These are phyloP conservation scores for Entomortierella parvispora DNA, from an alignment of 192 early-diverging fungal species.

Conservation along the genomic window DNA sequence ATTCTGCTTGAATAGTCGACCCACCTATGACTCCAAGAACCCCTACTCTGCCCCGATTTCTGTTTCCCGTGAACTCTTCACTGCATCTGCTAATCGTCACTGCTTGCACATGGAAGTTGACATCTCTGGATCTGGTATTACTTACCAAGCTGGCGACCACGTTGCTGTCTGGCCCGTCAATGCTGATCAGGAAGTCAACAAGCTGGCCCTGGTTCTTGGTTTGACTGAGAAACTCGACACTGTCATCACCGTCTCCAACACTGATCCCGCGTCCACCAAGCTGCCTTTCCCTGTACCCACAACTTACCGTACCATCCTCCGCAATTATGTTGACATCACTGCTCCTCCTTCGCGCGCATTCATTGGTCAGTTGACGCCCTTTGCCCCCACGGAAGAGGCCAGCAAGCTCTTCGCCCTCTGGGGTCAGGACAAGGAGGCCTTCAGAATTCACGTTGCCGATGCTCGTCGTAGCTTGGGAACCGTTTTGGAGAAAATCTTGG, in stretches of 20 bases:
- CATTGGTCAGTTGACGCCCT: slow-evolving; percentile 69
- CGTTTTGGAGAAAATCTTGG: slow-evolving; percentile 75
- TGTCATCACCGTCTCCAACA: slow-evolving; percentile 74
- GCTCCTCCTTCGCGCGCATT: slow-evolving; percentile 75
- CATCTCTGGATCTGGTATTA: slow-evolving; percentile 79
- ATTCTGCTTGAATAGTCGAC: slow-evolving; percentile 33
- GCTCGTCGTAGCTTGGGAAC: slow-evolving; percentile 79
- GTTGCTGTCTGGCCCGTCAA: slow-evolving; percentile 93
- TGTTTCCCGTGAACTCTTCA: slow-evolving; percentile 74
- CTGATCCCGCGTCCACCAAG: slow-evolving; percentile 82
- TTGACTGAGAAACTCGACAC: slow-evolving; percentile 74
- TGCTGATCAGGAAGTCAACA: slow-evolving; percentile 77
- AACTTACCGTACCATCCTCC: slow-evolving; percentile 86
- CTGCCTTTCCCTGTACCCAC: slow-evolving; percentile 90
- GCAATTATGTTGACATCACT: slow-evolving; percentile 92
- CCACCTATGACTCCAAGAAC: slow-evolving; percentile 85
- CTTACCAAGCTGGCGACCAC: slow-evolving; percentile 95
- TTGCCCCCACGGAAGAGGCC: slow-evolving; percentile 64
- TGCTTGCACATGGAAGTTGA: slow-evolving; percentile 97
- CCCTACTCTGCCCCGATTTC: slow-evolving; percentile 81
- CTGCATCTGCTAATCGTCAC: slow-evolving; percentile 71
- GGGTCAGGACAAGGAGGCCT: slow-evolving; percentile 76
- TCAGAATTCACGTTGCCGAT: slow-evolving; percentile 66
- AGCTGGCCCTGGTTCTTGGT: slow-evolving; percentile 69
- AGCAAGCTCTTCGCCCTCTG: slow-evolving; percentile 61